A percentile compares a stretch with the other conserved stretches of the same genome.
phyloP scores from a whole-genome alignment of 108 stramenopile species.

The Heterococcus sp. region DNA sequence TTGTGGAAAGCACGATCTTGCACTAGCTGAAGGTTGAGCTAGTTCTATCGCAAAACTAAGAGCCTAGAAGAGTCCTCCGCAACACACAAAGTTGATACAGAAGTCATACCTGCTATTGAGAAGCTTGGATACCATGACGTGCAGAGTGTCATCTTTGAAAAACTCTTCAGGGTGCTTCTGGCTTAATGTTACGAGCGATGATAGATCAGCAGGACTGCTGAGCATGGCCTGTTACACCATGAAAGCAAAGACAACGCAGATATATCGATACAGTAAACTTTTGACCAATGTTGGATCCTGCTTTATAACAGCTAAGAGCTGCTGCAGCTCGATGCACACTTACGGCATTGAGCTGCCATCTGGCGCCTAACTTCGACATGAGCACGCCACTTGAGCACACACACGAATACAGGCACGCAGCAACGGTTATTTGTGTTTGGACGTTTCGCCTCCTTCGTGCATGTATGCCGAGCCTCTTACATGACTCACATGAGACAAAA shows the following conservation, averaged over 20 bases:
- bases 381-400: neutral
- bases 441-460: neutral
- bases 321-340: neutral
- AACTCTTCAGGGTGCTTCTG: slow-evolving; percentile 44
- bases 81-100: neutral
- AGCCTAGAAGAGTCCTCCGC: neutral
- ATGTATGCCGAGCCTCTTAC: neutral
- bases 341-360: slow-evolving; percentile 42
- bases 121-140: slow-evolving; percentile 53
- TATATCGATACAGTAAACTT: neutral
- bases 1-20: too few species aligned
- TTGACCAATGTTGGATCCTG: too few species aligned
- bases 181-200: slow-evolving; percentile 54
- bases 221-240: slow-evolving; percentile 29
- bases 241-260: neutral
- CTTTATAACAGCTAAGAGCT: neutral
- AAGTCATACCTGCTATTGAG: slow-evolving; percentile 39
- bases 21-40: neutral
- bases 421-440: too few species aligned
- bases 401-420: neutral
- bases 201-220: slow-evolving; percentile 57
- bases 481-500: neutral
- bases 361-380: neutral
- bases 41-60: neutral
- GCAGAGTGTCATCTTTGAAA: slow-evolving; percentile 43